Evolutionary conservation across 2,329 filamentous ascomycete species (phyloP).

Genomic region (Arthrobotrys pseudoclavata): DNA sequence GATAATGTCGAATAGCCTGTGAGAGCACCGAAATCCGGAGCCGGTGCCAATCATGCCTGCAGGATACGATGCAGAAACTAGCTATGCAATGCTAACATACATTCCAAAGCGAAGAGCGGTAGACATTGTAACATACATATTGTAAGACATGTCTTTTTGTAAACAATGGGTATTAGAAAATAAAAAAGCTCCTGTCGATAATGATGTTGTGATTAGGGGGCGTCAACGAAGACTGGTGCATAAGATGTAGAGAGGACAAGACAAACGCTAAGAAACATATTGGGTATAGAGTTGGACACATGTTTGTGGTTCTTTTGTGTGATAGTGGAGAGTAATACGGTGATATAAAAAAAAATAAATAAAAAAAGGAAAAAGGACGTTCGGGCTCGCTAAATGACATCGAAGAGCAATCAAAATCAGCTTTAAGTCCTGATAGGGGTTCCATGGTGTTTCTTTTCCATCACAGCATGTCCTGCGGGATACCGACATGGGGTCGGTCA

Average conservation of each 20-base stretch:
- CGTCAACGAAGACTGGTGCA: slow-evolving; percentile 33
- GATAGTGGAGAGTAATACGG: slow-evolving; percentile 25
- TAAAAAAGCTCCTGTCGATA: slow-evolving; percentile 32
- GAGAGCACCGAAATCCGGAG: slow-evolving; percentile 16
- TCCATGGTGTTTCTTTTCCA: slow-evolving; percentile 23
- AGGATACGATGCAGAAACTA: slow-evolving; percentile 20
- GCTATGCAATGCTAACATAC: slow-evolving; percentile 30
- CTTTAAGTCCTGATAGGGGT: slow-evolving; percentile 5
- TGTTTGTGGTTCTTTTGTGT: slow-evolving; percentile 25
- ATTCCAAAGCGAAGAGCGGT: slow-evolving; percentile 23
- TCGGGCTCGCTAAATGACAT: slow-evolving; percentile 53
- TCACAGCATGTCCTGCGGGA: slow-evolving; percentile 4
- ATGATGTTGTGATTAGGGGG: slow-evolving; percentile 26
- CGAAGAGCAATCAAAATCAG: slow-evolving; percentile 38
- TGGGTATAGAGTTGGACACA: slow-evolving; percentile 33
- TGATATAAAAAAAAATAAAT: slow-evolving; percentile 28
- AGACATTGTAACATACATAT: slow-evolving; percentile 45
- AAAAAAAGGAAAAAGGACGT: neutral
- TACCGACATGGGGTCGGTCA: slow-evolving; percentile 33
- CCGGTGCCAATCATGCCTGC: slow-evolving; percentile 18
- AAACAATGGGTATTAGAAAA: slow-evolving; percentile 41
- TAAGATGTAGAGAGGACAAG: slow-evolving; percentile 18
- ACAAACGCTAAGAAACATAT: slow-evolving; percentile 28
- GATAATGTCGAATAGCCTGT: slow-evolving; percentile 15
- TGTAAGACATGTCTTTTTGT: slow-evolving; percentile 45